phyloP scores from a whole-genome alignment of 2,329 filamentous ascomycete species.

The Beauveria australis region DNA sequence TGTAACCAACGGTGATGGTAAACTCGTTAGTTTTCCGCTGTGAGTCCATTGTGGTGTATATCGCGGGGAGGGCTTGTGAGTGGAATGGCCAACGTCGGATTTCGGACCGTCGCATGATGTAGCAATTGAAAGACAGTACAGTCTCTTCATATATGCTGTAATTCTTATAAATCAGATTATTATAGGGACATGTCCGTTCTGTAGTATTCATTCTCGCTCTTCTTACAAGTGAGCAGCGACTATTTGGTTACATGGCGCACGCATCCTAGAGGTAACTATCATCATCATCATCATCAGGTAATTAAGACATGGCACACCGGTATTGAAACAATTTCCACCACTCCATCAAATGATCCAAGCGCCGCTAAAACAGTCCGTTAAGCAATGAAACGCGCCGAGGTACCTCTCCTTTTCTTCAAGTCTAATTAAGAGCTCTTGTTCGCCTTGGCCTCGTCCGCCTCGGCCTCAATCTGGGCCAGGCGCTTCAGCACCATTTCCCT shows the following conservation, averaged over 20 bases:
- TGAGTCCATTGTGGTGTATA: too few species aligned
- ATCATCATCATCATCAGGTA: too few species aligned
- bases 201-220: neutral
- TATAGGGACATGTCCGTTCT: neutral
- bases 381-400: too few species aligned
- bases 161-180: too few species aligned
- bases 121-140: neutral
- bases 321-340: neutral
- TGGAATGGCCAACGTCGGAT: neutral
- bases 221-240: neutral
- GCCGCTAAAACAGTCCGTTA: neutral
- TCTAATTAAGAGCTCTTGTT: neutral
- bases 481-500: slow-evolving; percentile 13
- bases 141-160: neutral
- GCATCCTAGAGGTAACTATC: neutral
- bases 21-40: too few species aligned
- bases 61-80: too few species aligned
- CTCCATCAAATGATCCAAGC: neutral
- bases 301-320: neutral
- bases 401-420: neutral
- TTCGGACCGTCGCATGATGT: neutral
- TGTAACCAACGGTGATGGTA: too few species aligned
- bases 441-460: slow-evolving; percentile 1
- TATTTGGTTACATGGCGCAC: neutral
- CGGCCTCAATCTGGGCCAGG: slow-evolving; percentile 12